phyloP scores from a whole-genome alignment of 495 filamentous ascomycete species.

The Aspergillus haitiensis region DNA sequence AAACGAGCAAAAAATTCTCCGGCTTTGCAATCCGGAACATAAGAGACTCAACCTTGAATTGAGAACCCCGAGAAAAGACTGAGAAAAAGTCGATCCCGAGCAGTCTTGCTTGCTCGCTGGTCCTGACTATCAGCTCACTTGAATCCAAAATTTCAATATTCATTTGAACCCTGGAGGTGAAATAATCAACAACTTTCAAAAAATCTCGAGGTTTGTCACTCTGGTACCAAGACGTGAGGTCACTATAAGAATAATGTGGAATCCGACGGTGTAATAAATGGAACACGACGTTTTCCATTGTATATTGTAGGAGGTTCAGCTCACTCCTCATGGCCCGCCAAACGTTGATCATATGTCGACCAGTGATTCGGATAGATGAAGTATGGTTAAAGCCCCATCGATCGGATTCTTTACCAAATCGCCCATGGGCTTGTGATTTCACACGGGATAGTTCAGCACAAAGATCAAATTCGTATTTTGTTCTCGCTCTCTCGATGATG shows the following conservation, averaged over 20 bases:
- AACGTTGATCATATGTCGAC: constrained; percentile 93
- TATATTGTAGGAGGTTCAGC: constrained; percentile 87
- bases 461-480: constrained; percentile 86
- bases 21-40: constrained; percentile 99
- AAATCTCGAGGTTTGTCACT: constrained; percentile 67
- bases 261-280: constrained; percentile 89
- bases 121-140: constrained; percentile 85
- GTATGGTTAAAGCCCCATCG: constrained; percentile 92
- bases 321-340: constrained; percentile 96
- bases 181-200: constrained; percentile 76
- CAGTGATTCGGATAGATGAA: constrained; percentile 82
- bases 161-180: constrained; percentile 70
- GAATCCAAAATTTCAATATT: constrained; percentile 88
- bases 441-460: constrained; percentile 89
- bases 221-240: constrained; percentile 78
- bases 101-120: constrained; percentile 90
- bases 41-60: constrained; percentile 97
- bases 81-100: constrained; percentile 96
- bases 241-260: constrained; percentile 78
- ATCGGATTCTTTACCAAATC: constrained; percentile 82
- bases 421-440: constrained; percentile 75
- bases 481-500: constrained; percentile 81
- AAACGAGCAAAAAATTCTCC: constrained; percentile 88
- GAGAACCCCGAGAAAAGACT: constrained; percentile 88
- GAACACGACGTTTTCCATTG: constrained; percentile 94